A percentile compares a stretch with the other conserved stretches of the same genome.
Conservation (phyloP, 495 filamentous ascomycete species). For the Aspergillus hancockii region DNA sequence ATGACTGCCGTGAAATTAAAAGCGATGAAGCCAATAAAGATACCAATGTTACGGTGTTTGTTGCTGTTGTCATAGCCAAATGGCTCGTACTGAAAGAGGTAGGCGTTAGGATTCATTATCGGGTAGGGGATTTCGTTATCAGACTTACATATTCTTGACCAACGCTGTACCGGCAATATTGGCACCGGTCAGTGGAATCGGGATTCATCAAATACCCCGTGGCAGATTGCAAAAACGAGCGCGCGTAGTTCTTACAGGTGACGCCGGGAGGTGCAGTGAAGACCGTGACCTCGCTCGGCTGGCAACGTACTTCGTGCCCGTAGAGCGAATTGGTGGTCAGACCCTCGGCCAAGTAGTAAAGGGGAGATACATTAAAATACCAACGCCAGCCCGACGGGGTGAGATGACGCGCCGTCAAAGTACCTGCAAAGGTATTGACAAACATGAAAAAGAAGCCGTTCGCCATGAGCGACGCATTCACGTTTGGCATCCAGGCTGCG, state of each 20-base stretch:
- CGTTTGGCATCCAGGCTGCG: conserved; percentile 14
- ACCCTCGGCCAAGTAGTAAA: conserved; percentile 42
- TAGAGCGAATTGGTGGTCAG: conserved; percentile 65
- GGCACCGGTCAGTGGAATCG: conserved; percentile 49
- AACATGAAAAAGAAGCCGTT: conserved; percentile 24
- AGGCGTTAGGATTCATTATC: background rate
- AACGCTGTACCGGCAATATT: conserved; percentile 50
- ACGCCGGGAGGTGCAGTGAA: conserved; percentile 57
- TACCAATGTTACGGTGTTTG: conserved; percentile 23
- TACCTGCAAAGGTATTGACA: conserved; percentile 20
- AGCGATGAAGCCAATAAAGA: conserved; percentile 33
- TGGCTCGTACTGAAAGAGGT: conserved; percentile 9
- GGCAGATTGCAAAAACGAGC: conserved; percentile 37
- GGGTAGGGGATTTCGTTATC: background rate
- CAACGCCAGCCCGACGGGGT: conserved; percentile 23
- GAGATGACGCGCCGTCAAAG: conserved; percentile 12
- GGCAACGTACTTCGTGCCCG: conserved; percentile 53
- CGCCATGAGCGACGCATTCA: conserved; percentile 11
- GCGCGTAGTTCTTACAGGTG: conserved; percentile 61
- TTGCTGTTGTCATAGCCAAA: conserved; percentile 16
- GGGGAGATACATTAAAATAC: conserved; percentile 22
- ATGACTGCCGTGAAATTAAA: conserved; percentile 30
- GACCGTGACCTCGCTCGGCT: conserved; percentile 49
- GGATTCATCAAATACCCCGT: conserved; percentile 58
- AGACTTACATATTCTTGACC: conserved; percentile 22